Evolutionary conservation across 192 early-diverging fungal genomes (phyloP).

Genomic region (Coemansia sp.): DNA sequence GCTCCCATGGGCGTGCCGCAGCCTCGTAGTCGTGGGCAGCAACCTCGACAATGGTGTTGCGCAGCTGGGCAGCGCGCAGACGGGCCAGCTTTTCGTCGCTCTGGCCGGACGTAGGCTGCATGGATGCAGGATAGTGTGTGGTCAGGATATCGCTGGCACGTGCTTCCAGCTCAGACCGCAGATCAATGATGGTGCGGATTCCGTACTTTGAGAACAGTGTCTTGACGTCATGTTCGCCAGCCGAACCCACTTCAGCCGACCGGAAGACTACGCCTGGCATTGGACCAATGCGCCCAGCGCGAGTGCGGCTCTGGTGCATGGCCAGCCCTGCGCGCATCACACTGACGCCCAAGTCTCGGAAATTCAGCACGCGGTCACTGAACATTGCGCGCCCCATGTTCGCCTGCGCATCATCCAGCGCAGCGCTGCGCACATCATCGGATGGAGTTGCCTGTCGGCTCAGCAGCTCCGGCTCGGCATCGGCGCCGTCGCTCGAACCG

Average conservation of each 20-base stretch:
- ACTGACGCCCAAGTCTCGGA: constrained; percentile 51
- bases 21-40: constrained; percentile 50
- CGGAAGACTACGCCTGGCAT: constrained; percentile 55
- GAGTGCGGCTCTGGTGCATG: constrained; percentile 17
- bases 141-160: constrained; percentile 47
- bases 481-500: constrained; percentile 1
- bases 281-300: constrained; percentile 28
- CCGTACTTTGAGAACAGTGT: constrained; percentile 47
- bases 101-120: constrained; percentile 46
- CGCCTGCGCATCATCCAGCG: constrained; percentile 27
- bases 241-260: constrained; percentile 51
- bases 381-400: constrained; percentile 26
- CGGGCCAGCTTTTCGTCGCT: constrained; percentile 40
- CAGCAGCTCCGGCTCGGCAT: neutral
- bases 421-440: constrained; percentile 28
- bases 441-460: constrained; percentile 20
- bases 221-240: constrained; percentile 48
- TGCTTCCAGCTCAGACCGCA: constrained; percentile 51
- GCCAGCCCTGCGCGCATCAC: constrained; percentile 27
- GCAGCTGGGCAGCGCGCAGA: constrained; percentile 33
- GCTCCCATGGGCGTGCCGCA: constrained; percentile 48
- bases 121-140: constrained; percentile 47
- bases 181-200: constrained; percentile 57
- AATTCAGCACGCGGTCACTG: constrained; percentile 50
- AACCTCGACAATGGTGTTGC: constrained; percentile 50